These are phyloP conservation scores for Arthrobotrys musiformis DNA, from an alignment of 2,329 filamentous ascomycete genomes.

Conservation along the genomic window DNA sequence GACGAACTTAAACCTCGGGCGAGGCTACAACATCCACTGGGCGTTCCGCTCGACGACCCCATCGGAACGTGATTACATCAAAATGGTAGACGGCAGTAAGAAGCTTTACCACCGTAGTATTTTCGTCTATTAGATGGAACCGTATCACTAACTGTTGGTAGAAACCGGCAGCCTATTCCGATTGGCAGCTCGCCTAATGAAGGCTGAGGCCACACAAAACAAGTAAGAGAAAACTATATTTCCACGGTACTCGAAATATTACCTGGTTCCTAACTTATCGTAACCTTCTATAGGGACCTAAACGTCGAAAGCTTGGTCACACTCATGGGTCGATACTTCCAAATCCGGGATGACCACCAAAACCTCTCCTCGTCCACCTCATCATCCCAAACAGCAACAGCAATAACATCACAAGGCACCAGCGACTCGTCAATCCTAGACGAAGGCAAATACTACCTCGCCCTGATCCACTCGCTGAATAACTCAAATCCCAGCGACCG, in stretches of 20 bases:
- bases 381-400: too few species aligned
- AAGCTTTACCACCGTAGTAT: constrained; percentile 3
- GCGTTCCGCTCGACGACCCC: constrained; percentile 1
- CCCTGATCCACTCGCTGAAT: constrained; percentile 20
- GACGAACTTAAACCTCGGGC: constrained; percentile 4
- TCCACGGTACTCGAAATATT: not conserved
- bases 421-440: not conserved
- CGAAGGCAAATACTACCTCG: constrained; percentile 26
- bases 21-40: constrained; percentile 9
- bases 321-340: constrained; percentile 15
- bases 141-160: not conserved
- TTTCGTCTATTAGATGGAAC: not conserved
- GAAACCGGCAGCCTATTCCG: constrained; percentile 31
- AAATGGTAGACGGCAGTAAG: constrained; percentile 37
- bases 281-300: constrained; percentile 1
- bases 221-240: not conserved
- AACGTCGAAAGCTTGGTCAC: constrained; percentile 9
- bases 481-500: constrained; percentile 9
- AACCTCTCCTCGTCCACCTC: not conserved
- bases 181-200: constrained; percentile 19
- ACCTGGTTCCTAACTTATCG: not conserved
- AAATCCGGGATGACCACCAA: constrained; percentile 24
- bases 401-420: not conserved
- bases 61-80: constrained; percentile 23
- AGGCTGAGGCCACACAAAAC: constrained; percentile 15